Conservation (phyloP, 805 yeast genomes). For the Saccharomycopsis javanensis region DNA sequence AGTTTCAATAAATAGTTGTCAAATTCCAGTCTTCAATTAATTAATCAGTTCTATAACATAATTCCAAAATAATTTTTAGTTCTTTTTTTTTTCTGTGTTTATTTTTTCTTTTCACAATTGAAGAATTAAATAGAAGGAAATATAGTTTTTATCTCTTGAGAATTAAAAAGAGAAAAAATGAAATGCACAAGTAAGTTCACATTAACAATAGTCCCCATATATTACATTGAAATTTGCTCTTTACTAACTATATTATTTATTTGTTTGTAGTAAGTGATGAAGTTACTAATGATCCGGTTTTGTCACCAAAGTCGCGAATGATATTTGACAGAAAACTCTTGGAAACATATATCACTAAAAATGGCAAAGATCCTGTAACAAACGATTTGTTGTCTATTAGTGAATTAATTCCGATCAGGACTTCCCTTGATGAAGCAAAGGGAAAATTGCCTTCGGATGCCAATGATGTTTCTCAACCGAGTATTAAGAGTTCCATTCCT, state of each 20-base stretch:
- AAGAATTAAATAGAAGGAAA: neutral
- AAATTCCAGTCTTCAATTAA: neutral
- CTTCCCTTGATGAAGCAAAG: slow-evolving; percentile 19
- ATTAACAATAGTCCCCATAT: too few relatives aligned
- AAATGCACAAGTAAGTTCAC: neutral
- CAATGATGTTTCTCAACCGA: neutral
- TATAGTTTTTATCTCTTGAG: neutral
- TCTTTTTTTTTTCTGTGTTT: neutral
- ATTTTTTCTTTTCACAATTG: neutral
- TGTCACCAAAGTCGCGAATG: slow-evolving; percentile 61
- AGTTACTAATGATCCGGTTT: slow-evolving; percentile 58
- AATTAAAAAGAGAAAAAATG: neutral
- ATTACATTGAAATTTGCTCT: neutral
- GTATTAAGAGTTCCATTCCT: slow-evolving; percentile 54
- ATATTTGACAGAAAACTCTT: slow-evolving; percentile 60
- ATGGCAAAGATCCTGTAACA: slow-evolving; percentile 68
- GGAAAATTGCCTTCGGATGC: neutral
- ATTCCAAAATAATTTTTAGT: too few relatives aligned
- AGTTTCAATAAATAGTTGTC: neutral
- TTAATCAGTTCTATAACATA: too few relatives aligned
- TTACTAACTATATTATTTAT: neutral
- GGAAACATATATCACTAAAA: slow-evolving; percentile 49
- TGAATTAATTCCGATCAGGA: slow-evolving; percentile 45
- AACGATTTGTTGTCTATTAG: slow-evolving; percentile 48
- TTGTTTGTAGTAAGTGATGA: slow-evolving; percentile 50